Base-by-base conservation (phyloP, 139 green algal species). In the Chlorella ohadii region DNA sequence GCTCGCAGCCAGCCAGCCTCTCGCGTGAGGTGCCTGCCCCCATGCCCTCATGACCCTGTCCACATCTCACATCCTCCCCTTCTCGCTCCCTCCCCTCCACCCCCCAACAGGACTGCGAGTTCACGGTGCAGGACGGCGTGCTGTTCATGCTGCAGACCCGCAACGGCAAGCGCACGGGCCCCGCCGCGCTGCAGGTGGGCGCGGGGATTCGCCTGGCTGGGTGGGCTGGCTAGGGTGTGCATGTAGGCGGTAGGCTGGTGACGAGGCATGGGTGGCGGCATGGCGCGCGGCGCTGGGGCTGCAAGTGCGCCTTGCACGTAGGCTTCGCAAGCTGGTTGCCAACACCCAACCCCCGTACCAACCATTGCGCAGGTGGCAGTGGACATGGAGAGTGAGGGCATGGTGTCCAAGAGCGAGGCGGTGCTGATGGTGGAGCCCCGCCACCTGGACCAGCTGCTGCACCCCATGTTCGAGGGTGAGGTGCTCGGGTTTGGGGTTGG, bases 101-200 rank as follows among this genome's bases (percentile, higher is more conserved):
- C 4, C 31, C 47, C 16, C 25, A 34, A 70, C 92, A 98, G 88
- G 95, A 98, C 82, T 93, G 93, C 34, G 95, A 98, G 91, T 98
- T 98, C 88, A 98, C 95, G 3, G 90, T 98, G 31, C 91, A 98
- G 85, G 92, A 97, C 64, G 93, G 92, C 36, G 63, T 72, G 23
- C 93, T 98, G 72, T 98, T 91, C 90, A 98, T 98, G 94, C 87
- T 98, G 79, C 95, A 98, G 91, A 94, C 87, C 15, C 88, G 95
- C 79, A 95, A 90, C 84, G 95, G 95, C 87, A 98, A 98, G 91
- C 90, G 95, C 59, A 98, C 95, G 1, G 94, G 94, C 63, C 79
- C 81, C 6, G 95, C 89, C 31, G 95, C 95, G 1, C 87, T 98
- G 56, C 88, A 88, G 47, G 78, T 72, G 57, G 0, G 74, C 13